Base-by-base conservation (phyloP, 225 moss, liverwort and hornwort genomes). In the Sphagnum tenellum region DNA sequence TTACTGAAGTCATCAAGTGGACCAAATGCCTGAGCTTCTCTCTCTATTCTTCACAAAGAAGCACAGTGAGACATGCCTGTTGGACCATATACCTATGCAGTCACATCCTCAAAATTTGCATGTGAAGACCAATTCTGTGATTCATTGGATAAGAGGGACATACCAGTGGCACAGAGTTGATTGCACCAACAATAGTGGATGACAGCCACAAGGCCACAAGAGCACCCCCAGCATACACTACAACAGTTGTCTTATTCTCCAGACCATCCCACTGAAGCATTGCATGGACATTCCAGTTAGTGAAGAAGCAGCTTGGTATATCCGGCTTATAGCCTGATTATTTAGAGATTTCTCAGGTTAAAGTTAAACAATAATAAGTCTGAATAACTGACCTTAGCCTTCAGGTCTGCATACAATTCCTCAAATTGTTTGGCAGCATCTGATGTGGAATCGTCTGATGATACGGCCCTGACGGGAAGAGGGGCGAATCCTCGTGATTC, bases 91-190 rank as follows among this genome's bases (percentile, higher is more conserved):
- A 29, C 29, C 4, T 1, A 56, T 44, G 45, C 7, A 3, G 52
- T 14, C 2, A 9, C 14, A 60, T 5, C 3, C 13, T 29, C 29
- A 52, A 12, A 48, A 46, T 46, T 51, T 13, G 9, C 10, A 7
- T 59, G 5, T 11, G 3, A 9, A 12, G n/a, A n/a, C 9, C 53
- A 12, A 46, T 45, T 5, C 49, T 10, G 48, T 48, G 49, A 5
- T 11, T 49, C 0, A 9, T 44, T 44, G 9, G 13, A 12, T 67
- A 47, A 12, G 12, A 8, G 8, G 13, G 44, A 64, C 70, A 66
- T 76, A 89, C 89, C 88, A 91, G 66, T 4, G 94, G 91, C 47
- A 94, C 77, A 66, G 80, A 74, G 70, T 94, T 91, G 70, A 94
- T 84, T 47, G 91, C 89, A 11, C 74, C 86, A 44, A 94, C 89